phyloP scores from a whole-genome alignment of 148 eudicot species.

The Simmondsia chinensis region DNA sequence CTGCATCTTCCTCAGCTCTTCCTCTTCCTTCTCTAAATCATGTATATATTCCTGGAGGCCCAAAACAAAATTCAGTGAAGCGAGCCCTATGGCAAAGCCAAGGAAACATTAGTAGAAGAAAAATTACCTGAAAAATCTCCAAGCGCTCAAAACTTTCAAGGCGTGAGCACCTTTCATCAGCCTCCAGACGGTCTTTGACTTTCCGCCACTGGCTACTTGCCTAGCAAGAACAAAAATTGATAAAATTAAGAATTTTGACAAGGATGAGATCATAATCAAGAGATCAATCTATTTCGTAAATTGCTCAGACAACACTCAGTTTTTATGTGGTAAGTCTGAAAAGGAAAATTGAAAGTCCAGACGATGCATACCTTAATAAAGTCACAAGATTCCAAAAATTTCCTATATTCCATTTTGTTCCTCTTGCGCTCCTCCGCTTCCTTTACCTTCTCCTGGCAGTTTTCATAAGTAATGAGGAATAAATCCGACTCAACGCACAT shows the following conservation, averaged over 20 bases:
- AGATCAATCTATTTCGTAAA: slow-evolving; percentile 1
- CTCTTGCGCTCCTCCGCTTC: slow-evolving; percentile 74
- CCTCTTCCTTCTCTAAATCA: slow-evolving; percentile 92
- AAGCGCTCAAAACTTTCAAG: slow-evolving; percentile 87
- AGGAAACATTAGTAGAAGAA: slow-evolving; percentile 1
- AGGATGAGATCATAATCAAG: neutral
- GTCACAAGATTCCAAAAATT: slow-evolving; percentile 81
- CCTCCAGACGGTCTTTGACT: slow-evolving; percentile 92
- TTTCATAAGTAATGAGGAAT: no score
- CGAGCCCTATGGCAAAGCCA: neutral
- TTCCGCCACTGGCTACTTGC: slow-evolving; percentile 97
- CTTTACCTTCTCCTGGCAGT: slow-evolving; percentile 60
- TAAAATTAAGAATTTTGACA: neutral
- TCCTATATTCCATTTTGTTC: slow-evolving; percentile 55
- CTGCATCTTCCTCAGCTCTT: slow-evolving; percentile 76
- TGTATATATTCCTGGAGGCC: slow-evolving; percentile 69
- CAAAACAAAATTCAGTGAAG: slow-evolving; percentile 8
- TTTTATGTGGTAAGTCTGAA: no score
- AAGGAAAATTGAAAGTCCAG: neutral
- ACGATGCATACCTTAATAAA: slow-evolving; percentile 62
- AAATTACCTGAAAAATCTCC: slow-evolving; percentile 77
- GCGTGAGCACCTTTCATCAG: slow-evolving; percentile 81
- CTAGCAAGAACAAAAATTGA: slow-evolving; percentile 22
- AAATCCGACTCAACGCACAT: no score
- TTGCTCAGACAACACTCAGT: neutral